These are phyloP conservation scores for Kluyveromyces sp. DNA, from an alignment of 1,139 yeast species.

Conservation along the genomic window DNA sequence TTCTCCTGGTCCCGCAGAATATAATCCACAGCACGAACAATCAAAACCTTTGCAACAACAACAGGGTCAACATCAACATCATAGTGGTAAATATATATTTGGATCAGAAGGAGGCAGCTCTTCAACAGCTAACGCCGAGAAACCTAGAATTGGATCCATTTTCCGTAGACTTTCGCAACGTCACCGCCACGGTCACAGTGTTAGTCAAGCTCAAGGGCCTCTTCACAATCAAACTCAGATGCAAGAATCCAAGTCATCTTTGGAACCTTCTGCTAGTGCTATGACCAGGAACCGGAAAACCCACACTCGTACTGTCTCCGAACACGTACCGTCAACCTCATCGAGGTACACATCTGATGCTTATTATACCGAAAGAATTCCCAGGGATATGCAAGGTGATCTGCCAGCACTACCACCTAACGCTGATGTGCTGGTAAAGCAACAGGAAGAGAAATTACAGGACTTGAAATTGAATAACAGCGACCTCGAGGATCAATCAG, in stretches of 20 bases:
- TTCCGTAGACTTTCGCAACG: conserved; percentile 30
- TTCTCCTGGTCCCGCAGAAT: conserved; percentile 13
- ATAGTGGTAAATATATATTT: background rate
- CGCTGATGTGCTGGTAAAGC: conserved; percentile 28
- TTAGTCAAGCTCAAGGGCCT: conserved; percentile 8
- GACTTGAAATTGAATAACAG: conserved; percentile 14
- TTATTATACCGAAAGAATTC: background rate
- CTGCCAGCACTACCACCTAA: conserved; percentile 30
- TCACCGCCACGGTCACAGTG: conserved; percentile 16
- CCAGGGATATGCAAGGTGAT: conserved; percentile 10
- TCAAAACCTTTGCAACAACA: background rate
- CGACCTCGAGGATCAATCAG: conserved; percentile 1
- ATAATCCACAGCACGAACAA: conserved; percentile 6
- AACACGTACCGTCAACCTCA: conserved; percentile 28
- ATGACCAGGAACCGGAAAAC: conserved; percentile 19
- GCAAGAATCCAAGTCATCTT: background rate
- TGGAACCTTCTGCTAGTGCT: background rate
- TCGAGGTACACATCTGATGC: background rate
- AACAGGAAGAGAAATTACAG: conserved; percentile 22
- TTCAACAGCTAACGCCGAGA: conserved; percentile 12
- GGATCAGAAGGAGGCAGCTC: background rate
- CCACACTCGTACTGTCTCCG: conserved; percentile 36
- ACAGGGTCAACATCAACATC: background rate
- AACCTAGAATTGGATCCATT: conserved; percentile 26
- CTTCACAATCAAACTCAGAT: conserved; percentile 8